Evolutionary conservation across 2,329 filamentous ascomycete genomes (phyloP).

Genomic region (Graphilbum ipis-grandicollis): DNA sequence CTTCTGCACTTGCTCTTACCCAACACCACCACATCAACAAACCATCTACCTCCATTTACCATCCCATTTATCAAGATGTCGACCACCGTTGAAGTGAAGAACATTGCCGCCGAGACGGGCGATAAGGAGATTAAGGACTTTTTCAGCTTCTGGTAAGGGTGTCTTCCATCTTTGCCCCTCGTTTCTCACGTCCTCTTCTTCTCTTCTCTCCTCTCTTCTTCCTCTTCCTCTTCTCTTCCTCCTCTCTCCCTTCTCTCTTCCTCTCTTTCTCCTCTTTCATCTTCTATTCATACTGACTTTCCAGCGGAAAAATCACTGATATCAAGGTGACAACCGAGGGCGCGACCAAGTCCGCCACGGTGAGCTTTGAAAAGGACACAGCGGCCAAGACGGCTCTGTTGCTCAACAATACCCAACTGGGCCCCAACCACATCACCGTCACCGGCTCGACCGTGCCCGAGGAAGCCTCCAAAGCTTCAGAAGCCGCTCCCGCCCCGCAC

Average conservation of each 20-base stretch:
- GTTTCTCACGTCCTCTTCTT: not conserved
- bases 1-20: not conserved
- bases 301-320: slow-evolving; percentile 75
- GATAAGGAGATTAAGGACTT: slow-evolving; percentile 92
- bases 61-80: slow-evolving; percentile 6
- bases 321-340: slow-evolving; percentile 57
- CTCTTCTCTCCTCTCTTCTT: slow-evolving; percentile 1
- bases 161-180: too few species aligned
- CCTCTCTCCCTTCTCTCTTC: not conserved
- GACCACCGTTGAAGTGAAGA: slow-evolving; percentile 48
- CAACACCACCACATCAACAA: too few species aligned
- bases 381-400: slow-evolving; percentile 94
- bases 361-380: slow-evolving; percentile 92
- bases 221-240: too few species aligned
- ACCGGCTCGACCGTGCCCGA: slow-evolving; percentile 49
- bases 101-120: slow-evolving; percentile 65
- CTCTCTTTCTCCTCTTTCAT: not conserved
- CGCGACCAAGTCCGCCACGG: slow-evolving; percentile 66
- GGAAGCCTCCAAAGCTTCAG: slow-evolving; percentile 20
- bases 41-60: not conserved
- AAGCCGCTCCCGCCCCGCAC: slow-evolving; percentile 24
- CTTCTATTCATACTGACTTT: not conserved
- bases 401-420: slow-evolving; percentile 91
- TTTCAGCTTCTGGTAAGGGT: slow-evolving; percentile 78
- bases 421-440: slow-evolving; percentile 65